Conservation (phyloP, 257 asterid species). For the Echites panduratus region DNA sequence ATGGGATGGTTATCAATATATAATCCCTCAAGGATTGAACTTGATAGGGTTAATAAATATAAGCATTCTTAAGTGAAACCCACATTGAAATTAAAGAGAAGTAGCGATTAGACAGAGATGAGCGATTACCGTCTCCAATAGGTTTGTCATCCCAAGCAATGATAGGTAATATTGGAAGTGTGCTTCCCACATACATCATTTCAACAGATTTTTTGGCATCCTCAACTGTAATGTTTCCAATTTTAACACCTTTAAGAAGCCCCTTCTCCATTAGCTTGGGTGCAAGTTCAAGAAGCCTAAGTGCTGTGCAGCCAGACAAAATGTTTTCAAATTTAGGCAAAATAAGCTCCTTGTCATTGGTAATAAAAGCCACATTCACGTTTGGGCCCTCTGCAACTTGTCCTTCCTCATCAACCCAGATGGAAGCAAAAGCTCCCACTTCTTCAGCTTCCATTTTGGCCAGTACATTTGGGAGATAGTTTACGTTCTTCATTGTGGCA, state of each 20-base stretch:
- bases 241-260: slow-evolving; percentile 45
- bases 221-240: slow-evolving; percentile 35
- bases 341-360: slow-evolving; percentile 55
- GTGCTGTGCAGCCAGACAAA: slow-evolving; percentile 74
- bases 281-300: slow-evolving; percentile 76
- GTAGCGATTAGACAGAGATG: slow-evolving; percentile 7
- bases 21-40: neutral
- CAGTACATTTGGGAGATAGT: slow-evolving; percentile 87
- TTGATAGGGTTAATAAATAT: neutral
- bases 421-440: slow-evolving; percentile 52
- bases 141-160: slow-evolving; percentile 67
- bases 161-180: slow-evolving; percentile 78
- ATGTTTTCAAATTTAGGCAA: slow-evolving; percentile 67
- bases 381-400: slow-evolving; percentile 86
- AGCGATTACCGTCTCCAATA: slow-evolving; percentile 65
- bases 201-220: slow-evolving; percentile 56
- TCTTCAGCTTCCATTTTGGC: slow-evolving; percentile 90
- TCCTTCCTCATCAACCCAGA: slow-evolving; percentile 81
- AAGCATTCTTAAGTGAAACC: neutral
- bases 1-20: neutral
- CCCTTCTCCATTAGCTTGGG: slow-evolving; percentile 60
- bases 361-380: slow-evolving; percentile 77
- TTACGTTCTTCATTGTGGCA: slow-evolving; percentile 79
- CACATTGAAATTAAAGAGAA: neutral
- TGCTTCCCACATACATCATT: slow-evolving; percentile 94